Base-by-base conservation (phyloP, 306 rosid species). In the Pyrus bretschneideri region DNA sequence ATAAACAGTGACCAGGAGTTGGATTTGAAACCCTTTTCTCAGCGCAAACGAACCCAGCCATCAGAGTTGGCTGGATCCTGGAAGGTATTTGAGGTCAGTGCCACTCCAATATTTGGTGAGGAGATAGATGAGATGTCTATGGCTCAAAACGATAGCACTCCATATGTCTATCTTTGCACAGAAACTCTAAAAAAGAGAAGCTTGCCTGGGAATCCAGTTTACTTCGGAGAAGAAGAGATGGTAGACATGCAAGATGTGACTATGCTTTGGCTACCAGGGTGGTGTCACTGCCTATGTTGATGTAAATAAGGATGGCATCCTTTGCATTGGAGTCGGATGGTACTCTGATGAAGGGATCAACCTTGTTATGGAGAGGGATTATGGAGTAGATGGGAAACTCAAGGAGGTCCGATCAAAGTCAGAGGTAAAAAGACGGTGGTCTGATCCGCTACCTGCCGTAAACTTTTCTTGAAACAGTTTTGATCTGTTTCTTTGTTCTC, bases 321-420 rank as follows among this genome's bases (percentile, higher is more conserved):
- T 95, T 58, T 92, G 98, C 70, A 84, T 95, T 69, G 98, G 98
- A 68, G 93, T 89, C 66, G 96, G 97, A 35, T 95, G 98, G 97
- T 92, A 92, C 82, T 92, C 98, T 1, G 91, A 89, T 67, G 98
- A 95, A 87, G 97, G 98, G 71, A 84, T 95, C 79, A 95, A 95
- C 80, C 91, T 95, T 70, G 97, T 88, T 66, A 92, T 95, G 96
- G 98, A 95, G 77, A 86, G 98, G 88, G 97, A 92, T 85, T 95
- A 95, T 82, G 98, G 96, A 21, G 65, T 88, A 29, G 96, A 95
- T 84, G 98, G 97, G 51, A 89, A 86, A 77, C 97, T 95, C 12
- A 90, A 83, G 83, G 98, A 95, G 62, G 93, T 92, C 59, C 82
- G 96, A 62, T 90, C 67, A 49, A 95, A 92, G 83, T 54, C 96